Evolutionary conservation across 441 rosid genomes (phyloP).

Genomic region (Syzygium syzygioides): DNA sequence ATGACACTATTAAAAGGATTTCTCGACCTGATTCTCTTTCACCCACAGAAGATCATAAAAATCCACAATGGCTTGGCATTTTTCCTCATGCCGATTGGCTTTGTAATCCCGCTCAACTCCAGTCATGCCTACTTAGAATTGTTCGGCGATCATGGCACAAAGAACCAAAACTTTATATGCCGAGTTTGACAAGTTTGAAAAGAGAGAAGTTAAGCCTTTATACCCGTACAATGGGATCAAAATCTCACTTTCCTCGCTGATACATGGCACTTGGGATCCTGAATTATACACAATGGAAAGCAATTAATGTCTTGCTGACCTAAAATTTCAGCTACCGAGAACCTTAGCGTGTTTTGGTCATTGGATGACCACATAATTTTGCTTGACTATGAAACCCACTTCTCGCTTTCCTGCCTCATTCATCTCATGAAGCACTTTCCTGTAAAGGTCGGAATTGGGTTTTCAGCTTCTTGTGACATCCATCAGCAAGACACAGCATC

Average conservation of each 20-base stretch:
- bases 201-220: not conserved
- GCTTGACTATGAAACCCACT: not conserved
- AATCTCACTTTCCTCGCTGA: not conserved
- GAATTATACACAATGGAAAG: not conserved
- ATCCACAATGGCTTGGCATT: not conserved
- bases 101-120: not conserved
- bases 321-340: accelerated
- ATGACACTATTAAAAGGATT: no score
- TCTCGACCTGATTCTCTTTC: not conserved
- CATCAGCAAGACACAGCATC: accelerated
- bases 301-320: no score
- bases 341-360: not conserved
- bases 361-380: not conserved
- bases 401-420: not conserved
- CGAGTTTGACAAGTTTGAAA: not conserved
- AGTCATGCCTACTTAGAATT: not conserved
- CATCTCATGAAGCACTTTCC: not conserved
- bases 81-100: not conserved
- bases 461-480: not conserved
- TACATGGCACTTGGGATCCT: not conserved
- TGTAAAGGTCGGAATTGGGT: accelerated
- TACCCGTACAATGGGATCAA: not conserved
- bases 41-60: not conserved
- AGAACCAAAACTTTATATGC: not conserved
- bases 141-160: not conserved